Base-by-base conservation (phyloP, 2,329 filamentous ascomycete species). In the Penicillium sp. region DNA sequence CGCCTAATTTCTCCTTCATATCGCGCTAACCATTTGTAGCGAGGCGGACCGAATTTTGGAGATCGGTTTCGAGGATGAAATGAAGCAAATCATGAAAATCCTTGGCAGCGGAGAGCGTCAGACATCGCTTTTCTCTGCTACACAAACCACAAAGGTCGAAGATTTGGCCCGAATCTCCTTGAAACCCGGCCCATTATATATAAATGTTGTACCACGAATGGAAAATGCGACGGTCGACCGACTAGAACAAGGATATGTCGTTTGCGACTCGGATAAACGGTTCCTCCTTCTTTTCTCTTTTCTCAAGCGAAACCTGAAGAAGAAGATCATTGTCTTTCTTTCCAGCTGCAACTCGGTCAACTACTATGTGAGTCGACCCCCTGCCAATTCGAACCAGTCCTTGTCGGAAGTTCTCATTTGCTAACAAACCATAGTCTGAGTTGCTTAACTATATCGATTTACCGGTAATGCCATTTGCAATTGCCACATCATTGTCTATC, bases 271-370 rank as follows among this genome's bases (percentile, higher is more conserved):
- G 5, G 92, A 97, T 73, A 91, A 93, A 76, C 88, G 94, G 23
- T 99, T 99, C 79, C 80, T 96, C 35, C 81, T 99, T 21, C 83
- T 99, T 23, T 97, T 96, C 78, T 93, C 90, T 0, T 97, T 99
- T 79, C 79, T 99, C 48, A 94, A 95, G 77, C 86, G 89, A 64
- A 91, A 96, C 76, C 80, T 89, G 55, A 93, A 92, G 81, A 97
- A 97, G 78, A 97, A 97, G 82, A 89, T 96, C 61, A 96, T 97
- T 70, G 92, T 97, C 60, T 97, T 97, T 80, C 91, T 97, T 76
- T 91, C 87, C 64, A 91, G 87, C 68, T 96, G 91, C 73, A 91
- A 91, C 68, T 95, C 89, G 63, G 93, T 97, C 67, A 96, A 96
- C 73, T 99, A 97, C 76, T 91, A 96, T 75, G 86, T 58, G 23